Percentiles rank a stretch among this genome's conserved stretches.
phyloP scores from a whole-genome alignment of 2,329 filamentous ascomycete species.

The Monosporascus sp. region DNA sequence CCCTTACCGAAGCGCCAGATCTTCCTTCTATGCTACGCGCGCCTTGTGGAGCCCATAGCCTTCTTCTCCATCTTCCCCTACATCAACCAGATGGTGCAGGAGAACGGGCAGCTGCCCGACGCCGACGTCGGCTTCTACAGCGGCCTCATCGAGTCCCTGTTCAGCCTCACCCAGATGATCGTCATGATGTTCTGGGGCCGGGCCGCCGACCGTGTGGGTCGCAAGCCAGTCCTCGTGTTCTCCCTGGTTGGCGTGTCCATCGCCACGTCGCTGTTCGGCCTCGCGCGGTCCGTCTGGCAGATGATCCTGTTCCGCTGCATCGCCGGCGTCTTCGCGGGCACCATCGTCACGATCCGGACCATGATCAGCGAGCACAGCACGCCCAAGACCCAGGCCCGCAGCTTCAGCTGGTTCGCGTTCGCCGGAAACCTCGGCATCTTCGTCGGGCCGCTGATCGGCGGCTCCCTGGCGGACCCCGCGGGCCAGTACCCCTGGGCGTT shows the following conservation, averaged over 20 bases:
- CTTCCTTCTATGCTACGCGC: conserved; percentile 65
- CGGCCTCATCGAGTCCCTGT: conserved; percentile 69
- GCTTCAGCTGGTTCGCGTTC: conserved; percentile 75
- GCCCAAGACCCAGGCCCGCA: conserved; percentile 61
- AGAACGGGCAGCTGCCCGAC: conserved; percentile 54
- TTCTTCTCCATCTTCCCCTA: conserved; percentile 82
- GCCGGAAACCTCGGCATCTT: conserved; percentile 69
- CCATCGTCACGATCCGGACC: conserved; percentile 66
- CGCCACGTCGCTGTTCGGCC: conserved; percentile 60
- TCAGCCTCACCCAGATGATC: conserved; percentile 69
- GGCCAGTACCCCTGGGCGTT: conserved; percentile 57
- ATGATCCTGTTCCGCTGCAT: conserved; percentile 69
- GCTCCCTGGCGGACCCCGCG: conserved; percentile 62
- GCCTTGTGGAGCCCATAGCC: conserved; percentile 70
- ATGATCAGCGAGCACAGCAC: conserved; percentile 74
- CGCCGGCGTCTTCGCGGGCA: conserved; percentile 69
- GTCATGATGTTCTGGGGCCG: conserved; percentile 72
- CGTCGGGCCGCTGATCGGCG: conserved; percentile 65
- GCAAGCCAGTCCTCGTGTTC: conserved; percentile 66
- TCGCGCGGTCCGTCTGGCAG: conserved; percentile 61
- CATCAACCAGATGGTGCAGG: conserved; percentile 69
- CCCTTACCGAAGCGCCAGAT: conserved; percentile 61
- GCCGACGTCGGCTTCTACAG: conserved; percentile 75
- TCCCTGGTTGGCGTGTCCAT: conserved; percentile 60
- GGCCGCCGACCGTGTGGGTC: conserved; percentile 61